Evolutionary conservation across 495 filamentous ascomycete genomes (phyloP), one percentile per base, ranked within the genome.

Genomic region (Podospora pseudoanserina): DNA sequence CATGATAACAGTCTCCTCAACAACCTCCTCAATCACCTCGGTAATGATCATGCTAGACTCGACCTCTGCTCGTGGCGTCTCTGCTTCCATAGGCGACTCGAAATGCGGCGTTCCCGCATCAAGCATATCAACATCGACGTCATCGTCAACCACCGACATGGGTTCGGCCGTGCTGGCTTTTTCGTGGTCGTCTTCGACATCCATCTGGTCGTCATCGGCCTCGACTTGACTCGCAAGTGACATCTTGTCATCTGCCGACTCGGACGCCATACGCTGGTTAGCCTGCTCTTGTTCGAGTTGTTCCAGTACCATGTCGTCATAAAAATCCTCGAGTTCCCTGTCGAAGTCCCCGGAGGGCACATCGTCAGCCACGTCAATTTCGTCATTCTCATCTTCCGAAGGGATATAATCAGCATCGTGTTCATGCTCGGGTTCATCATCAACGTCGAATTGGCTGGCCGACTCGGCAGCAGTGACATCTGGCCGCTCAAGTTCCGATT

Each of bases 221-320:
- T 75, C 67, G 26, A 70, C 66, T 49, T 71, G 62, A 32, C 64
- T 70, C 34, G 65, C 32, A n/a, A 65, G 49, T 59, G 69, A 64
- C 27, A 27, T 23, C 0, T 73, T 61, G 26, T 58, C 26, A 11
- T 66, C 59, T 28, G 57, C 30, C 49, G 53, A 27, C 27, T 44
- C 4, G 27, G 34, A n/a, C n/a, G 67, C 64, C 49, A 27, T 18
- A 13, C 59, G 11, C 16, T 65, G 27, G 16, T 56, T 49, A 13
- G 7, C 15, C 15, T 49, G 39, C 9, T 49, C 39, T 49, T 49
- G 39, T 13, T 49, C 39, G 15, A 49, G 39, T 49, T 49, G 39
- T 49, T 49, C 39, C 3, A 49, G 39, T 9, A 49, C 5, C 39
- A 49, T 49, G 39, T 16, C 39, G 39, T 49, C 39, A 11, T 49